A percentile compares a stretch with the other conserved stretches of the same genome.
These are phyloP conservation scores for Waltergamsia citrina DNA, from an alignment of 2,329 filamentous ascomycete species.

Conservation along the genomic window DNA sequence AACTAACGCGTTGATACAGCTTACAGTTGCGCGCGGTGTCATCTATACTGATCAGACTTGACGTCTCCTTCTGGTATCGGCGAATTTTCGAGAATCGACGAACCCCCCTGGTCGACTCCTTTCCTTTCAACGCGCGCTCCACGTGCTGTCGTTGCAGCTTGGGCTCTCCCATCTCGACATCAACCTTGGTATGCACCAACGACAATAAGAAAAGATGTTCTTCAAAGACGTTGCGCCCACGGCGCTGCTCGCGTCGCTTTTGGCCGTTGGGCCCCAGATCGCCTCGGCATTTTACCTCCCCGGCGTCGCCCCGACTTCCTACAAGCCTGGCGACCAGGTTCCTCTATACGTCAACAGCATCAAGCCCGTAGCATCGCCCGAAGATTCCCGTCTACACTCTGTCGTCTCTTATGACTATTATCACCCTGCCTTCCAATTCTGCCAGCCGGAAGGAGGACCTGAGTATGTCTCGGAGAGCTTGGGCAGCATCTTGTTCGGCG, in stretches of 20 bases:
- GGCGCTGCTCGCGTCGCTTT: constrained; percentile 39
- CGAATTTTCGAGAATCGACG: no score
- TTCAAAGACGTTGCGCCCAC: constrained; percentile 32
- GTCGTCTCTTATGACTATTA: constrained; percentile 97
- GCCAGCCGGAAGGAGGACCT: constrained; percentile 66
- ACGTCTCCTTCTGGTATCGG: no score
- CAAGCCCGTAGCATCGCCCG: constrained; percentile 69
- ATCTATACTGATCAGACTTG: no score
- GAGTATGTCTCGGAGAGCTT: constrained; percentile 71
- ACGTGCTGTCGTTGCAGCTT: neutral
- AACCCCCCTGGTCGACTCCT: no score
- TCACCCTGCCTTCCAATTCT: constrained; percentile 79
- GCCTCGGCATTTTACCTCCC: constrained; percentile 85
- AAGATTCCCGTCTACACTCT: constrained; percentile 78
- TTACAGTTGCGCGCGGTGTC: no score
- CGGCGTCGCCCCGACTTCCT: constrained; percentile 89
- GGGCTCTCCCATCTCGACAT: no score
- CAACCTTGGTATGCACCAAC: no score
- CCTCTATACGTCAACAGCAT: constrained; percentile 90
- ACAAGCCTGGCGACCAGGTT: constrained; percentile 69
- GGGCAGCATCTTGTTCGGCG: constrained; percentile 93
- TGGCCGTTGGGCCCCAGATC: constrained; percentile 41
- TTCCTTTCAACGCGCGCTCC: no score
- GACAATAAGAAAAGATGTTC: neutral
- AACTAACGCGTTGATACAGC: no score